phyloP scores from a whole-genome alignment of 148 eudicot species.

The Dianthus caryophyllus region DNA sequence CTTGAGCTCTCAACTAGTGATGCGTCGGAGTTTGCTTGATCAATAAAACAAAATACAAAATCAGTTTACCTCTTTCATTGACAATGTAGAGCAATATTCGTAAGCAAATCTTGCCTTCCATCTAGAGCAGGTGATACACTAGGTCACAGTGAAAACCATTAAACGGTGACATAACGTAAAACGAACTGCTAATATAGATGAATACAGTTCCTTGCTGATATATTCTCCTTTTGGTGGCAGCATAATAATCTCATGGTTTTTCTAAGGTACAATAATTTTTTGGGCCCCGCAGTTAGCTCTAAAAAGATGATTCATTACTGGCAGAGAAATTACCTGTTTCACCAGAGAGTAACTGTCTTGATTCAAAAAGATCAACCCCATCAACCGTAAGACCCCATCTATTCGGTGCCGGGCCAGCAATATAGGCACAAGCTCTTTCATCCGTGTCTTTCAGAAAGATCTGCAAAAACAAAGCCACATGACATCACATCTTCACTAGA shows the following conservation, averaged over 20 bases:
- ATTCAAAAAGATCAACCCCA: conserved; percentile 63
- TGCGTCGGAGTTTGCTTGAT: conserved; percentile 32
- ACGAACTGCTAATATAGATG: conserved; percentile 1
- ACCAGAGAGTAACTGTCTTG: conserved; percentile 18
- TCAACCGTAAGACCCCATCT: conserved; percentile 86
- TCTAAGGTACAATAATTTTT: not conserved
- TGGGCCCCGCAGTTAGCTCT: not conserved
- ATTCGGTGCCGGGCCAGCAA: conserved; percentile 97
- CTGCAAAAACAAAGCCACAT: conserved; percentile 27
- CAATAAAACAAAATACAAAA: conserved; percentile 33
- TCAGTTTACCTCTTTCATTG: not conserved
- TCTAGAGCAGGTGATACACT: not conserved
- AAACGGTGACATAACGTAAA: not conserved
- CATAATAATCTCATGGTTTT: not conserved
- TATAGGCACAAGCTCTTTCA: conserved; percentile 98
- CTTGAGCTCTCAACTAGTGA: conserved; percentile 29
- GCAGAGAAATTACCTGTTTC: conserved; percentile 34
- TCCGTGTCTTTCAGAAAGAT: conserved; percentile 92
- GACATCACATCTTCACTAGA: not conserved
- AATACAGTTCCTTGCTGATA: not conserved
- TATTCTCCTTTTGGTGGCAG: not conserved
- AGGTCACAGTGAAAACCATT: conserved; percentile 1
- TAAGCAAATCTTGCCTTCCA: not conserved
- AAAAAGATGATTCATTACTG: not conserved
- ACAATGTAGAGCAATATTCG: not conserved